Base-by-base conservation (phyloP, 371 early-diverging fungal genomes). In the Encephalitozoon intestinalis region DNA sequence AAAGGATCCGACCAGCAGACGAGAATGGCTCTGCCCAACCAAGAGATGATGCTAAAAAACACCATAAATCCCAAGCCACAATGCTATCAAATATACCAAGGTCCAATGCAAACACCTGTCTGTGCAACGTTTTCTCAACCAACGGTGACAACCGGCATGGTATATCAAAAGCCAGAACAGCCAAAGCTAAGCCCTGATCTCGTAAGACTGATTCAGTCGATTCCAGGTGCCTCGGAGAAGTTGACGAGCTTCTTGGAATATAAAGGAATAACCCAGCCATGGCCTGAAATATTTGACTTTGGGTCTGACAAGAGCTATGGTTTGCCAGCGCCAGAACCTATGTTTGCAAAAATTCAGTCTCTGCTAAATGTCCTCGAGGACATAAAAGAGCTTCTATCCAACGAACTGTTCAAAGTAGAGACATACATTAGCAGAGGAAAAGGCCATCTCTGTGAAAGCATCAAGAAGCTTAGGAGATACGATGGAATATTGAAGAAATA, bases 341-440 rank as follows among this genome's bases (percentile, higher is more conserved):
- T 79, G 34, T 74, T 70, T 15, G 44, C 26, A 15, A 58, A 66
- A 15, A 79, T 79, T 37, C 44, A 63, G 25, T 50, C 73, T 51
- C 26, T 78, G 8, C 37, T 75, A 8, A 64, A 41, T 23, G 63
- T 66, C 5, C 64, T 81, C 58, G 79, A 81, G 9, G 72, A 41
- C 37, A 23, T 75, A 25, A 78, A 76, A 65, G 63, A 74, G 21
- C 43, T 69, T 40, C 70, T 81, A 5, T 58, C 66, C 7, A 74
- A 79, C 9, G 70, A 68, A 39, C 54, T 79, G 18, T 21, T 74
- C 49, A 67, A 74, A 25, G 58, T 79, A 8, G 75, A 79, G 28
- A 70, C 52, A 12, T 73, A 74, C 65, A 64, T 79, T 5, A 66
- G 65, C 7, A 25, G 82, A 67, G 75, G 67, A n/a, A 70, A 80